A percentile compares a stretch with the other conserved stretches of the same genome.
Conservation (phyloP, 2,329 filamentous ascomycete genomes). For the Ascochyta lentis region DNA sequence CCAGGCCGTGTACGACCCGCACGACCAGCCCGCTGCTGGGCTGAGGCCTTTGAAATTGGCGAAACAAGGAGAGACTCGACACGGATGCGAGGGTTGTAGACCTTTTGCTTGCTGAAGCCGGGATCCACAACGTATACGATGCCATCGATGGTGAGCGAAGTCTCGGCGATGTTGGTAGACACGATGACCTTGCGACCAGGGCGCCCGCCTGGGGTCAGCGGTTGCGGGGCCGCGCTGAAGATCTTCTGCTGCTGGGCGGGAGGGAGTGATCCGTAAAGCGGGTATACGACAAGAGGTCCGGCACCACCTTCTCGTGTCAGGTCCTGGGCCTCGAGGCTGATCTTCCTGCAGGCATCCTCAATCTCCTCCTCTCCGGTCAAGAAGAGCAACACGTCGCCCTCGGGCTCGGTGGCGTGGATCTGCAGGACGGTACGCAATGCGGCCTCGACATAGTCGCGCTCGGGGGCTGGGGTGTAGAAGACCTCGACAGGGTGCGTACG, state of each 20-base stretch:
- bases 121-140: constrained; percentile 99
- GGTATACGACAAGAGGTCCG: constrained; percentile 88
- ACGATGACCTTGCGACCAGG: constrained; percentile 95
- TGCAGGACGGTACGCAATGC: constrained; percentile 93
- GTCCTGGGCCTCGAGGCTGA: constrained; percentile 87
- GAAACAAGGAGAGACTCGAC: constrained; percentile 98
- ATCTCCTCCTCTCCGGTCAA: constrained; percentile 98
- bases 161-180: constrained; percentile 98
- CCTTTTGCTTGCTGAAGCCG: constrained; percentile 98
- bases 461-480: constrained; percentile 96
- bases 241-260: constrained; percentile 94
- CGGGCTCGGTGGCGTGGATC: constrained; percentile 90
- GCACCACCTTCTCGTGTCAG: constrained; percentile 89
- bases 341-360: constrained; percentile 93
- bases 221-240: constrained; percentile 84
- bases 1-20: constrained; percentile 97
- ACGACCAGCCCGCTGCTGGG: constrained; percentile 97
- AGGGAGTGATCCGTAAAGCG: constrained; percentile 91
- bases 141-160: constrained; percentile 94
- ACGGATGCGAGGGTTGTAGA: constrained; percentile 95
- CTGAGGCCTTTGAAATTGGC: constrained; percentile 96
- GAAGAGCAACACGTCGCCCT: constrained; percentile 94
- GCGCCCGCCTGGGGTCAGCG: constrained; percentile 75
- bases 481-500: constrained; percentile 97
- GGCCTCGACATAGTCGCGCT: constrained; percentile 95